phyloP scores from a whole-genome alignment of 768 basidiomycete species.

The Boletus insuetus region DNA sequence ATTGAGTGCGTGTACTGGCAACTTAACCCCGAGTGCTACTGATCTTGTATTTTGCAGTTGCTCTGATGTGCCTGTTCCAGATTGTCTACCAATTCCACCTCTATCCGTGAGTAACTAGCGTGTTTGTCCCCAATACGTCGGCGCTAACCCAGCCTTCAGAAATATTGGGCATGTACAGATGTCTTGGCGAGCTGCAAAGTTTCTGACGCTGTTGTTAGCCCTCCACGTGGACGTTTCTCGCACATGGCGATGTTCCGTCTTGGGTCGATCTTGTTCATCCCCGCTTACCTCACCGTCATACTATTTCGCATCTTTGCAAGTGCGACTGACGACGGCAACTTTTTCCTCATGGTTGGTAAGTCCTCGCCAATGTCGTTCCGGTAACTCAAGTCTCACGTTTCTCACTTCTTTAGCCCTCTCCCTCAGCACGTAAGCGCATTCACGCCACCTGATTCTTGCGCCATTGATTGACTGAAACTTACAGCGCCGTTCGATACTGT shows the following conservation, averaged over 20 bases:
- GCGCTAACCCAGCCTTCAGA: constrained; percentile 30
- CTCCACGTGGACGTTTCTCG: constrained; percentile 79
- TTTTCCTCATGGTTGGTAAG: constrained; percentile 80
- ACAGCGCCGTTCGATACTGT: constrained; percentile 82
- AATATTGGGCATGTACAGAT: constrained; percentile 56
- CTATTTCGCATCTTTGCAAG: constrained; percentile 74
- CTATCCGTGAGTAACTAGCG: constrained; percentile 64
- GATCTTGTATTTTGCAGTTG: constrained; percentile 49
- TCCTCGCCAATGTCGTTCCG: constrained; percentile 1
- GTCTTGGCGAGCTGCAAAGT: not conserved
- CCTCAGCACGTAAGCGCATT: constrained; percentile 69
- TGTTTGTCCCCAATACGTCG: not conserved
- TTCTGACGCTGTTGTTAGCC: constrained; percentile 40
- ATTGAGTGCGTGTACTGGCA: constrained; percentile 53
- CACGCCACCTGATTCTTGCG: not conserved
- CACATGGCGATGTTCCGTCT: constrained; percentile 89
- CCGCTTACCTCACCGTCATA: constrained; percentile 79
- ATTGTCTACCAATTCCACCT: constrained; percentile 89
- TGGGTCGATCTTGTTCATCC: constrained; percentile 83
- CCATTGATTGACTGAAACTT: not conserved
- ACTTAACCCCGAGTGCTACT: constrained; percentile 1
- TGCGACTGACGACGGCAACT: constrained; percentile 63
- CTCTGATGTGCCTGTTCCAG: constrained; percentile 92
- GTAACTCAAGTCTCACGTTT: not conserved
- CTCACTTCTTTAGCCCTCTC: constrained; percentile 50